Evolutionary conservation across 1,139 yeast genomes (phyloP), one percentile per base, ranked within the genome.

Genomic region (Protomyces arabidopsidicola): DNA sequence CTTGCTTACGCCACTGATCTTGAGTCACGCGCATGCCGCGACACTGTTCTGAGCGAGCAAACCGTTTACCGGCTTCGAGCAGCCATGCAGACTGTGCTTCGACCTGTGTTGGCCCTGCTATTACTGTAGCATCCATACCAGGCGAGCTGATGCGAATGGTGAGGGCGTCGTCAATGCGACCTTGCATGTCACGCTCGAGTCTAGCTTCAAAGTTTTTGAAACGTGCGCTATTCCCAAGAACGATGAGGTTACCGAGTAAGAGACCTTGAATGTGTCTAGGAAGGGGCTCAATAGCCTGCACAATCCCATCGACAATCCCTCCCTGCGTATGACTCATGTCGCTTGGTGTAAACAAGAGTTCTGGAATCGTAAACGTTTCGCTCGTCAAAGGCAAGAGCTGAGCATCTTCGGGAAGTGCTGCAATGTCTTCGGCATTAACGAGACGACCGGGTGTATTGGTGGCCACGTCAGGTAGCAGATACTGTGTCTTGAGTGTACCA

Each of bases 311-410:
- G 0, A 85, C 77, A 2, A 87, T 71, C 0, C 91, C 90, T 0
- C 93, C 84, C 69, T 90, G 84, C 66, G 82, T 84, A 67, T 91
- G 78, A 9, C 90, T 90, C 0, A 95, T 82, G 62, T 89, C 84
- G 68, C 87, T 91, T 0, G 99, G 98, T 69, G 86, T 89, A 75
- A 89, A 91, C 57, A 88, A 78, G 1, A 90, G 78, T 72, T 95
- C 99, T 0, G 98, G 97, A 2, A 88, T 82, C 2, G 89, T 80
- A 73, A 93, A 93, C 63, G 97, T 76, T 73, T 95, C 98, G 72
- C 91, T 97, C 36, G 81, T 81, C 12, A 95, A 78, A 52, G 80
- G 77, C 55, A 93, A 76, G 0, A 86, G 79, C 72, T 90, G 97
- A 42, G 35, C 53, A 22, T 58, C 62, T 24, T 58, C 62, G 10